Conservation (phyloP, 306 rosid species). For the Crotalaria pallida region DNA sequence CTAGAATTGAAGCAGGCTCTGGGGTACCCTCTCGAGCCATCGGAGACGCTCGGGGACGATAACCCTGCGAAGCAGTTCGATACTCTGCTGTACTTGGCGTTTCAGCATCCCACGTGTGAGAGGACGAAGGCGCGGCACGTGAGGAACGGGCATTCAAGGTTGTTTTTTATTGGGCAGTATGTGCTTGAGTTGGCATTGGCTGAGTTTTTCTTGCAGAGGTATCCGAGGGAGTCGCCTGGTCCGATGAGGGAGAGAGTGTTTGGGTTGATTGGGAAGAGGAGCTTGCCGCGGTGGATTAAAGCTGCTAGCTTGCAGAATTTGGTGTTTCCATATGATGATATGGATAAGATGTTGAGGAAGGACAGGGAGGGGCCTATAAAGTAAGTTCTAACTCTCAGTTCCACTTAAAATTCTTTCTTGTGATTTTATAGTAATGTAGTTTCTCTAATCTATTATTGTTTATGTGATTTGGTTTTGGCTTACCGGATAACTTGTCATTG, state of each 20-base stretch:
- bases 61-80: conserved; percentile 90
- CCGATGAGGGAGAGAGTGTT: conserved; percentile 97
- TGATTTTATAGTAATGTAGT: not conserved
- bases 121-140: conserved; percentile 73
- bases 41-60: conserved; percentile 62
- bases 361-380: conserved; percentile 86
- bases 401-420: not conserved
- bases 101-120: conserved; percentile 90
- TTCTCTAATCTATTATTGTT: not conserved
- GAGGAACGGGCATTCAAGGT: conserved; percentile 76
- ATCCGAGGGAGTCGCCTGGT: conserved; percentile 95
- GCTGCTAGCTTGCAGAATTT: conserved; percentile 95
- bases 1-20: conserved; percentile 93
- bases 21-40: conserved; percentile 84
- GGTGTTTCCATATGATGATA: conserved; percentile 76
- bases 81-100: conserved; percentile 80
- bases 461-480: not conserved
- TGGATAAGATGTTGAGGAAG: conserved; percentile 69
- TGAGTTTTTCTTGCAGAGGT: conserved; percentile 83
- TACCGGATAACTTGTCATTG: not conserved
- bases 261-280: conserved; percentile 77
- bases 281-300: conserved; percentile 75
- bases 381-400: conserved; percentile 40
- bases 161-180: conserved; percentile 78
- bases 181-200: conserved; percentile 75